These are phyloP conservation scores for Fusarium brachygibbosum DNA, from an alignment of 2,329 filamentous ascomycete genomes.

Conservation along the genomic window DNA sequence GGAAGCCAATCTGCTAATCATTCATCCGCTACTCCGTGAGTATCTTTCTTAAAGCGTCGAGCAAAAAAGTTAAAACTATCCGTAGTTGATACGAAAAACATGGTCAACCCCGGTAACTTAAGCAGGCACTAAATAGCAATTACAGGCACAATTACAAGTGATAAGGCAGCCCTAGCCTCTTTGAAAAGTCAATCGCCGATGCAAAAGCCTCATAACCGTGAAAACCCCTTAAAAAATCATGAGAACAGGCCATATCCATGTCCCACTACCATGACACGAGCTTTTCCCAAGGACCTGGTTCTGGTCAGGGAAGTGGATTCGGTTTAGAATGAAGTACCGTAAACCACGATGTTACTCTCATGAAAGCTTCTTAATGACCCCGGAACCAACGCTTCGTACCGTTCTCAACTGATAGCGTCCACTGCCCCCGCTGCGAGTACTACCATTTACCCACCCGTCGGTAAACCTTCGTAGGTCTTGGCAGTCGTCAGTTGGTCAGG, in stretches of 20 bases:
- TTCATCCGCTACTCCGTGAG: too few species aligned
- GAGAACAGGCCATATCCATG: neutral
- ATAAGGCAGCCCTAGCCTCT: too few species aligned
- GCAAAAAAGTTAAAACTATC: too few species aligned
- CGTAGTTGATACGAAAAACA: too few species aligned
- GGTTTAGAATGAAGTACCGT: neutral
- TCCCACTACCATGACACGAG: neutral
- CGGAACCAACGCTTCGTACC: conserved; percentile 2
- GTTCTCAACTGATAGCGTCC: conserved; percentile 2
- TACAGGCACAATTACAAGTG: too few species aligned
- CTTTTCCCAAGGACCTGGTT: conserved; percentile 8
- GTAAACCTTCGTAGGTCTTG: neutral
- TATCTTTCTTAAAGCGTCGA: too few species aligned
- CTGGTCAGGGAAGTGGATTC: neutral
- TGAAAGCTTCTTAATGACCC: neutral
- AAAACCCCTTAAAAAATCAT: neutral
- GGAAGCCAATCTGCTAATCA: too few species aligned
- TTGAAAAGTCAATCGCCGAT: neutral
- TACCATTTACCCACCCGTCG: neutral
- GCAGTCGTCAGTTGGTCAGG: neutral
- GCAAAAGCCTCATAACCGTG: neutral
- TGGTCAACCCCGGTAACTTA: too few species aligned
- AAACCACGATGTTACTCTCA: neutral
- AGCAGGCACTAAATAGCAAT: too few species aligned
- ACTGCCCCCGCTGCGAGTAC: conserved; percentile 3